phyloP scores from a whole-genome alignment of 352 stramenopile species.

The Pythium sp. region DNA sequence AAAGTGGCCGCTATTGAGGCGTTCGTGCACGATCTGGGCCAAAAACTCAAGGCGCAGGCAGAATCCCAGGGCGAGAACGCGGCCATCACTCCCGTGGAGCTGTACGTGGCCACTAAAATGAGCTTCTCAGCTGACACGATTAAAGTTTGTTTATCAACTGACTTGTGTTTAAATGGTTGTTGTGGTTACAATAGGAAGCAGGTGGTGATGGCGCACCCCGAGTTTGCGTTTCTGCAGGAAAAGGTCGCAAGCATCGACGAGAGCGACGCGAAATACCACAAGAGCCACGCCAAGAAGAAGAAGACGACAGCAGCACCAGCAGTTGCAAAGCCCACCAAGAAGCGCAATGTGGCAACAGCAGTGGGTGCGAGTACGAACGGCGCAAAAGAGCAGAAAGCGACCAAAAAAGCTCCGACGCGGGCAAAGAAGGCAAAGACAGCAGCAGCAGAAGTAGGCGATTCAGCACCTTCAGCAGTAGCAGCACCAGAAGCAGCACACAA shows the following conservation, averaged over 20 bases:
- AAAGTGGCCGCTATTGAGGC: constrained; percentile 52
- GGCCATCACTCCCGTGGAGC: constrained; percentile 52
- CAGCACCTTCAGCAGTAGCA: neutral
- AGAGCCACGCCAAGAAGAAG: constrained; percentile 20
- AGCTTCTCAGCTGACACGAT: too few species aligned
- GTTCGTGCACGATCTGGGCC: constrained; percentile 57
- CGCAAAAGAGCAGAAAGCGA: neutral
- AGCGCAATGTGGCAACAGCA: constrained; percentile 8
- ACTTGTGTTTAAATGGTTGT: neutral
- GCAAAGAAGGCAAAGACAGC: constrained; percentile 11
- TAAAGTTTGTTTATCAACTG: too few species aligned
- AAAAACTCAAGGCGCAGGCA: constrained; percentile 35
- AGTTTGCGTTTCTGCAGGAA: constrained; percentile 51
- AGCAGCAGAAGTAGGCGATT: neutral
- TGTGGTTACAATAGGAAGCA: constrained; percentile 41
- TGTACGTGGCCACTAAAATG: constrained; percentile 30
- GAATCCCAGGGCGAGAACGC: constrained; percentile 15
- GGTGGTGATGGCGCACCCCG: constrained; percentile 33
- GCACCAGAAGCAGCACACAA: neutral
- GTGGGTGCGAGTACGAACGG: neutral
- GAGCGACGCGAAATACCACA: constrained; percentile 58
- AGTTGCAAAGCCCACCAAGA: neutral
- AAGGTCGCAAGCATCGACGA: constrained; percentile 62
- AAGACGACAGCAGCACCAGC: constrained; percentile 14
- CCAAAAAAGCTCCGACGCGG: neutral